Evolutionary conservation across 164 flowering plant species (phyloP), one percentile per base, ranked within the genome.

Genomic region (Amborella trichopoda): DNA sequence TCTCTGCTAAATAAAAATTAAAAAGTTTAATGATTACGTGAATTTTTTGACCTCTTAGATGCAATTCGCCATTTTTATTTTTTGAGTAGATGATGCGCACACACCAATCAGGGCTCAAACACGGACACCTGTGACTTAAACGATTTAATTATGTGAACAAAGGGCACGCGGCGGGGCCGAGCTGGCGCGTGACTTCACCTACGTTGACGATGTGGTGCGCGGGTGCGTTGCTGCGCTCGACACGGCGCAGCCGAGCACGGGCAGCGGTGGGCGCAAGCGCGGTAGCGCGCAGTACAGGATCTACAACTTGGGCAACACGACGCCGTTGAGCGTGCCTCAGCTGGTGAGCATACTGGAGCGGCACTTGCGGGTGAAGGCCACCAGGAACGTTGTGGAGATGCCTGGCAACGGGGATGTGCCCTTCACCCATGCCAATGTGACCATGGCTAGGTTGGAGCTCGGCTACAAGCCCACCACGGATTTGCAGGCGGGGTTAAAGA

Each of bases 331-430:
- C 0, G 97, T 88, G 11, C 32, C 69, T 0, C 73, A 77, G 52
- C 86, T 88, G 46, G 97, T 88, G 26, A 66, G 70, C 53, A 83
- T 81, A 48, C 72, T 88, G 72, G 94, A 88, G 72, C 76, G 73
- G 64, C 71, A 79, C 43, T 64, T 88, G 65, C 81, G 84, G 54
- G 67, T 72, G 40, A 84, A 84, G 64, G 97, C 97, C 0, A 84
- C 81, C 49, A 66, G 76, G 54, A 58, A 49, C 22, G 61, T 80
- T 45, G 49, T 78, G 80, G 78, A 72, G 71, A 62, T 88, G 89
- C 97, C 97, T 0, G 63, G 86, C 28, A 88, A 88, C 64, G 97
- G 97, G 34, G 97, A 88, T 69, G 97, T 88, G 48, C 86, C 58
- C 39, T 88, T 75, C 47, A 88, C 97, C 0, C 97, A 88, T 51